phyloP scores from a whole-genome alignment of 2,329 filamentous ascomycete species.

The Lecanicillium sp. region DNA sequence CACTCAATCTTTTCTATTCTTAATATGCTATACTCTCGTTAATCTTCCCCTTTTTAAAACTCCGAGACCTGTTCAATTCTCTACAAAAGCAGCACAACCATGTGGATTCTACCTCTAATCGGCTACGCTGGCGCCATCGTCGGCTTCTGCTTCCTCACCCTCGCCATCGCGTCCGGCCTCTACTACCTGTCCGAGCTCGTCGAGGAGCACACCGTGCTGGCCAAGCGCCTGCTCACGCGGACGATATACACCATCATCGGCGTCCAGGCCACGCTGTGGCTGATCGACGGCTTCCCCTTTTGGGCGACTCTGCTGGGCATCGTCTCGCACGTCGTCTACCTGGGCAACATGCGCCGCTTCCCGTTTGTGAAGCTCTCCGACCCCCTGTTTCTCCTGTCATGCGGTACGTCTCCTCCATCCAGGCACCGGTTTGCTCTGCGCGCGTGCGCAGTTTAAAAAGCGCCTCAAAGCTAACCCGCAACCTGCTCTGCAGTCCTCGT shows the following conservation, averaged over 20 bases:
- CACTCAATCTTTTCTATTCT: background rate
- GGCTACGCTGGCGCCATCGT: slow-evolving; percentile 83
- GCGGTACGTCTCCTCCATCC: slow-evolving; percentile 47
- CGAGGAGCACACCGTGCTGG: slow-evolving; percentile 92
- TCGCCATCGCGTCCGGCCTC: slow-evolving; percentile 94
- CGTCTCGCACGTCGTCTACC: slow-evolving; percentile 75
- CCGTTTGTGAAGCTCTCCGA: slow-evolving; percentile 80
- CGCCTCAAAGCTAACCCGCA: background rate
- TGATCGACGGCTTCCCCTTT: slow-evolving; percentile 83
- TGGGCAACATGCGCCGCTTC: slow-evolving; percentile 73
- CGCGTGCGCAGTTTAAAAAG: too few species aligned
- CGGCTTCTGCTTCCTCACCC: slow-evolving; percentile 88
- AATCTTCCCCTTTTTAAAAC: background rate
- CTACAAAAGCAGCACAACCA: slow-evolving; percentile 47
- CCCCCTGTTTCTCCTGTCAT: slow-evolving; percentile 79
- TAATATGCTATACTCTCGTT: slow-evolving; percentile 11
- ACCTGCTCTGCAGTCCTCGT: slow-evolving; percentile 60
- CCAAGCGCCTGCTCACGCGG: slow-evolving; percentile 76
- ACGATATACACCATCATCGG: slow-evolving; percentile 79
- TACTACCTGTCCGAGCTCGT: slow-evolving; percentile 98
- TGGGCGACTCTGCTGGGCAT: slow-evolving; percentile 68
- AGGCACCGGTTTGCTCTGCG: background rate
- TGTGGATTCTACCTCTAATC: slow-evolving; percentile 94
- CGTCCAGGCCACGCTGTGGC: slow-evolving; percentile 65
- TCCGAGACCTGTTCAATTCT: slow-evolving; percentile 13